A percentile compares a stretch with the other conserved stretches of the same genome.
phyloP scores from a whole-genome alignment of 108 stramenopile genomes.

The Conticribra guillardii region DNA sequence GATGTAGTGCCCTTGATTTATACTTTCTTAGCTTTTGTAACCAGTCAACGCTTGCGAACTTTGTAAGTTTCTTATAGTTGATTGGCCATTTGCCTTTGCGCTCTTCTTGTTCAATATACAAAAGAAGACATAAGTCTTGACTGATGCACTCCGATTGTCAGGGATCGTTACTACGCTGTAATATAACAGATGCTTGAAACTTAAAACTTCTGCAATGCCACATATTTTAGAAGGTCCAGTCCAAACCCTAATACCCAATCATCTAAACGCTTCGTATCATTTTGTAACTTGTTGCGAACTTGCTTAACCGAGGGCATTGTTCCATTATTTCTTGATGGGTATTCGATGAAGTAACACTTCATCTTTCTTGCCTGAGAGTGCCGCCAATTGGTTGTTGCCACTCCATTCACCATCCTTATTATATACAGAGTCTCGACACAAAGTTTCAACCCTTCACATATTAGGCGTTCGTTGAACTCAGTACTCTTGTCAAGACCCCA shows the following conservation, averaged over 20 bases:
- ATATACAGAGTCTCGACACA: constrained; percentile 3
- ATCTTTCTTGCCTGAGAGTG: background rate
- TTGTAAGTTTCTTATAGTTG: background rate
- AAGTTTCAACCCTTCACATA: background rate
- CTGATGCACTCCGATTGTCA: background rate
- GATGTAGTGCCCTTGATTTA: background rate
- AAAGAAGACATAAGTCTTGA: background rate
- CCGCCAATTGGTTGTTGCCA: background rate
- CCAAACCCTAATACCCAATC: background rate
- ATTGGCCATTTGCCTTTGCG: constrained; percentile 10
- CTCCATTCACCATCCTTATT: constrained; percentile 3
- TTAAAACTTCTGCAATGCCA: background rate
- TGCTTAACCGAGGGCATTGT: background rate
- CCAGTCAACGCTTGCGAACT: background rate
- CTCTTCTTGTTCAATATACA: background rate
- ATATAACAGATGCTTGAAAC: background rate
- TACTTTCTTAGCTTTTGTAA: background rate
- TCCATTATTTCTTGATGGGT: background rate
- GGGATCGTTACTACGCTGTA: too few relatives aligned
- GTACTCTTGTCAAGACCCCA: constrained; percentile 15
- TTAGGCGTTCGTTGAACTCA: constrained; percentile 3
- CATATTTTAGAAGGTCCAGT: background rate
- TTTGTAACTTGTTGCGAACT: background rate
- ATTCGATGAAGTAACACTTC: background rate
- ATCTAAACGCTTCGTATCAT: background rate